These are phyloP conservation scores for Daucus carota DNA, from an alignment of 129 eudicot genomes.

Conservation along the genomic window DNA sequence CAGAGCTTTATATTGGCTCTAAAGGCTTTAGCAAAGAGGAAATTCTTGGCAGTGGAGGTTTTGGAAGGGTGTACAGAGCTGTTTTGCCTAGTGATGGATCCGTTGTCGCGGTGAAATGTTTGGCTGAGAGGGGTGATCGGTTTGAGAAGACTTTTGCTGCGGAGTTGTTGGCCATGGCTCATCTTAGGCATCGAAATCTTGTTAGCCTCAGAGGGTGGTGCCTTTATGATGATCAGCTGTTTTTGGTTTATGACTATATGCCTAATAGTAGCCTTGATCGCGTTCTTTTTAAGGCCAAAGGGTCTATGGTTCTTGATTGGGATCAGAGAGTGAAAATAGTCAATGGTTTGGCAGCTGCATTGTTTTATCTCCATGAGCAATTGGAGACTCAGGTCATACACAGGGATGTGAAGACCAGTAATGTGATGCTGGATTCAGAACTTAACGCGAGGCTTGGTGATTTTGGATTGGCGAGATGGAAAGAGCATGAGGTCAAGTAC, in stretches of 20 bases:
- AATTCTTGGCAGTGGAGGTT: conserved; percentile 84
- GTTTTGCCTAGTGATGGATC: conserved; percentile 82
- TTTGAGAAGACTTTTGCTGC: conserved; percentile 86
- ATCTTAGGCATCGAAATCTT: conserved; percentile 84
- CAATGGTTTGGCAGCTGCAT: conserved; percentile 64
- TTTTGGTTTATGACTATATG: conserved; percentile 91
- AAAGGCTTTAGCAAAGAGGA: conserved; percentile 62
- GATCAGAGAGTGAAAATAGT: conserved; percentile 47
- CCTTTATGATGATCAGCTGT: conserved; percentile 58
- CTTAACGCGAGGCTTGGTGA: conserved; percentile 79
- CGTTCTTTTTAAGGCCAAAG: conserved; percentile 39
- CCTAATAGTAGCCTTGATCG: conserved; percentile 86
- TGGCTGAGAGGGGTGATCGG: conserved; percentile 65
- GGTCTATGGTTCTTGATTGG: conserved; percentile 36
- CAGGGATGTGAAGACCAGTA: conserved; percentile 88
- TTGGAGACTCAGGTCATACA: conserved; percentile 89
- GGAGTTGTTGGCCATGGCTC: conserved; percentile 88
- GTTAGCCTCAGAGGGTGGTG: conserved; percentile 94
- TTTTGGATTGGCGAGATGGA: conserved; percentile 88
- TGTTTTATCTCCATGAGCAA: conserved; percentile 81
- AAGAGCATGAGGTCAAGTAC: conserved; percentile 56
- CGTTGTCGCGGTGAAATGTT: conserved; percentile 74
- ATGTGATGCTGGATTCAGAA: conserved; percentile 86
- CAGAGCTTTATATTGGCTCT: conserved; percentile 82
- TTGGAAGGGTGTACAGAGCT: conserved; percentile 79